These are phyloP conservation scores for Barnettozyma sp. DNA, from an alignment of 805 yeast species.

Conservation along the genomic window DNA sequence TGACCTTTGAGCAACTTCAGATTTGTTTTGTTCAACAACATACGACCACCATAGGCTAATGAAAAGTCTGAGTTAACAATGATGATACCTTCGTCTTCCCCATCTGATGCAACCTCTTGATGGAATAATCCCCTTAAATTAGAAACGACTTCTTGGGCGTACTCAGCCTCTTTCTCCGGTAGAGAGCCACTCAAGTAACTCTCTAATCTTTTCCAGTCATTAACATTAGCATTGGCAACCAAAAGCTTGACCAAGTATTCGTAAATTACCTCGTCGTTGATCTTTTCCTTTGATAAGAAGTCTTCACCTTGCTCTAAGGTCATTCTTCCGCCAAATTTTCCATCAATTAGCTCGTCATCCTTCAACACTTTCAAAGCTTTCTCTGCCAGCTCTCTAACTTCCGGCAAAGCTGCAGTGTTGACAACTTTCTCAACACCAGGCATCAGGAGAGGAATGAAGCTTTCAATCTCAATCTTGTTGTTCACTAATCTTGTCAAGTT, in stretches of 20 bases:
- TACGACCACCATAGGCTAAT: slow-evolving; percentile 94
- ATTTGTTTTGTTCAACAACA: slow-evolving; percentile 90
- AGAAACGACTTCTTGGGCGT: slow-evolving; percentile 38
- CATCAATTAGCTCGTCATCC: slow-evolving; percentile 71
- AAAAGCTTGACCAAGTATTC: slow-evolving; percentile 48
- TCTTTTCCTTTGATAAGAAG: slow-evolving; percentile 30
- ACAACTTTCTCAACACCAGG: slow-evolving; percentile 92
- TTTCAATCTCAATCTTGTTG: slow-evolving; percentile 85
- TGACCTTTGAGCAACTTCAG: slow-evolving; percentile 87
- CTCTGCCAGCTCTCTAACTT: slow-evolving; percentile 86
- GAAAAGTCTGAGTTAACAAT: slow-evolving; percentile 94
- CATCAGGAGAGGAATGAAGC: slow-evolving; percentile 73
- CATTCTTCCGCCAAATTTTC: slow-evolving; percentile 73
- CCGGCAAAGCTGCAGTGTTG: slow-evolving; percentile 88
- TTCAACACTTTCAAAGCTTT: slow-evolving; percentile 79
- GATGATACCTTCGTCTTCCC: slow-evolving; percentile 75
- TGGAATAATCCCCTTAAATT: slow-evolving; percentile 49
- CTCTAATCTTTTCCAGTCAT: slow-evolving; percentile 57
- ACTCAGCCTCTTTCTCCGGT: slow-evolving; percentile 30
- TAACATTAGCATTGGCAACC: slow-evolving; percentile 62
- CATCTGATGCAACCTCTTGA: slow-evolving; percentile 47
- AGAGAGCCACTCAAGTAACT: slow-evolving; percentile 44
- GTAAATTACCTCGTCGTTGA: slow-evolving; percentile 33
- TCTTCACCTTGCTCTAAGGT: slow-evolving; percentile 44
- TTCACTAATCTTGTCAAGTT: slow-evolving; percentile 92